phyloP scores from a whole-genome alignment of 73 alveolate genomes.

The Tetrahymena malaccensis region DNA sequence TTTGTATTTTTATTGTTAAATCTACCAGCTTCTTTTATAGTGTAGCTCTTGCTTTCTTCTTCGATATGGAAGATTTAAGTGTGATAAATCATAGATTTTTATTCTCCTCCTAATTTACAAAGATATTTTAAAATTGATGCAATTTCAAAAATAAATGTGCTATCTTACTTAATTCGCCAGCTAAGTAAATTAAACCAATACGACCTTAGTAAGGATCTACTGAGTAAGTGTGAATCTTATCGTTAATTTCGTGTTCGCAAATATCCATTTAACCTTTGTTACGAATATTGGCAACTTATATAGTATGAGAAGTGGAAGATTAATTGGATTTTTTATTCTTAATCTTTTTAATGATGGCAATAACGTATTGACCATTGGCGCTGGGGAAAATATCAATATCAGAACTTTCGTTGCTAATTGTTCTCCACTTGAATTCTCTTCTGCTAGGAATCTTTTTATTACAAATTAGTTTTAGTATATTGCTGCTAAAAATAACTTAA shows the following conservation, averaged over 20 bases:
- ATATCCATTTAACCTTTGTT: neutral
- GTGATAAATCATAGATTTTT: neutral
- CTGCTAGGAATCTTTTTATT: neutral
- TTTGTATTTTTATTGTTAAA: neutral
- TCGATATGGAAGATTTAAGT: neutral
- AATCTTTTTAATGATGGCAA: neutral
- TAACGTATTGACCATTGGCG: neutral
- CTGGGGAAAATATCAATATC: neutral
- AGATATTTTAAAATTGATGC: too few relatives aligned
- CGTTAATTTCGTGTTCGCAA: neutral
- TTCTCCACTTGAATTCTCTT: neutral
- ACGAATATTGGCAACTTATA: neutral
- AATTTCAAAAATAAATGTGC: too few relatives aligned
- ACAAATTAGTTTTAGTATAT: too few relatives aligned
- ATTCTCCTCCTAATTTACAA: neutral
- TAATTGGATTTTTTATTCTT: neutral
- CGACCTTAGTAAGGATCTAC: neutral
- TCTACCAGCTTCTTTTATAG: neutral
- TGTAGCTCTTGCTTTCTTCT: neutral
- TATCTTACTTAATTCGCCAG: neutral
- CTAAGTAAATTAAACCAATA: neutral
- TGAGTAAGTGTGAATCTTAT: neutral
- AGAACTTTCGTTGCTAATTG: neutral
- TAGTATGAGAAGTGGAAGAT: neutral
- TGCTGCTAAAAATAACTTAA: too few relatives aligned